A percentile compares a stretch with the other conserved stretches of the same genome.
Evolutionary conservation across 2,329 filamentous ascomycete species (phyloP).

Genomic region (Karstenula rhodostoma): DNA sequence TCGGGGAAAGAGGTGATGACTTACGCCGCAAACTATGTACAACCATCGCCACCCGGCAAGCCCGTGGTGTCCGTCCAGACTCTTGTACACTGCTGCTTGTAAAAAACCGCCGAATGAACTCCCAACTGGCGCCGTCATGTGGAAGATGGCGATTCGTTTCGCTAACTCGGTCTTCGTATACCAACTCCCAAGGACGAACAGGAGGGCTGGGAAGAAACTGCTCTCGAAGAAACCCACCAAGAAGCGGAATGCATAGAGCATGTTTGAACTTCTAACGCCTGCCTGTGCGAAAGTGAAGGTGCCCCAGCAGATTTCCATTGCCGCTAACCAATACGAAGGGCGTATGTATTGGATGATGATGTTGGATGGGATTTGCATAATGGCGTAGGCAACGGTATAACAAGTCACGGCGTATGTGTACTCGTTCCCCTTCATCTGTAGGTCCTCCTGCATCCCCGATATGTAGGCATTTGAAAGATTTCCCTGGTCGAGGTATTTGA

Average conservation of each 20-base stretch:
- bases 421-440: conserved; percentile 9
- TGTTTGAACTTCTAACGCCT: conserved; percentile 24
- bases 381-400: conserved; percentile 30
- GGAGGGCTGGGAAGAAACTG: background rate
- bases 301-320: conserved; percentile 43
- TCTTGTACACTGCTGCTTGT: background rate
- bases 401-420: conserved; percentile 15
- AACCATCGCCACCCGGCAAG: background rate
- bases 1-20: background rate
- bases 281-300: conserved; percentile 38
- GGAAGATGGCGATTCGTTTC: conserved; percentile 2
- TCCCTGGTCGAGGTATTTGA: conserved; percentile 20
- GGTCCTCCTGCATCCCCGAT: conserved; percentile 25
- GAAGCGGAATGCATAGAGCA: conserved; percentile 46
- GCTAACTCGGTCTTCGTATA: conserved; percentile 8
- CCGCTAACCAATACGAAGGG: conserved; percentile 42
- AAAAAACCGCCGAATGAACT: background rate
- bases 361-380: conserved; percentile 44
- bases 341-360: conserved; percentile 40
- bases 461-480: conserved; percentile 24
- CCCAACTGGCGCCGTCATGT: background rate
- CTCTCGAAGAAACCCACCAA: conserved; percentile 18
- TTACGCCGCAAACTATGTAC: conserved; percentile 3
- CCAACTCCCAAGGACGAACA: conserved; percentile 10
- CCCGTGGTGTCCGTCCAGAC: background rate